Percentiles rank a stretch among this genome's conserved stretches.
Conservation (phyloP, 1,284 basidiomycete species). For the Neonothopanus nambi region DNA sequence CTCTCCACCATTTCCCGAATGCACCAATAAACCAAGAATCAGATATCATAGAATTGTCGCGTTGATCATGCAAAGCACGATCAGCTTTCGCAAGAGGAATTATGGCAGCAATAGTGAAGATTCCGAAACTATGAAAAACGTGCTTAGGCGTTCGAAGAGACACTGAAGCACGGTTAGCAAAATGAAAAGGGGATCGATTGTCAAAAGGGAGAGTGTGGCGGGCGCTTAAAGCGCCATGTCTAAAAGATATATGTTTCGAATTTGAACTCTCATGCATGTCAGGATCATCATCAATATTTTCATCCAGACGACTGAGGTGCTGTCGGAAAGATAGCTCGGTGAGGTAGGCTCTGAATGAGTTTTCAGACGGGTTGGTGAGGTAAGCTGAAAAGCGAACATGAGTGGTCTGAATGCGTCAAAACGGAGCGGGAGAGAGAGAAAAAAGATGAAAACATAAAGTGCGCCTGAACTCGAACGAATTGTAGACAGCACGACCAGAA, state of each 20-base stretch:
- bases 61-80: slow-evolving; percentile 31
- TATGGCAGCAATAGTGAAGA: slow-evolving; percentile 85
- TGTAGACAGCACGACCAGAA: background rate
- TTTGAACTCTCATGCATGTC: slow-evolving; percentile 35
- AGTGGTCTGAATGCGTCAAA: background rate
- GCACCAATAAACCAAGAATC: slow-evolving; percentile 87
- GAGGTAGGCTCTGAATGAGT: slow-evolving; percentile 90
- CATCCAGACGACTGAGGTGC: slow-evolving; percentile 87
- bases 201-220: slow-evolving; percentile 37
- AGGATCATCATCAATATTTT: slow-evolving; percentile 53
- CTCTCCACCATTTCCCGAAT: slow-evolving; percentile 87
- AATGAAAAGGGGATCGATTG: slow-evolving; percentile 71
- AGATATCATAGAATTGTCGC: slow-evolving; percentile 52
- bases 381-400: slow-evolving; percentile 60
- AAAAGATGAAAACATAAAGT: slow-evolving; percentile 12
- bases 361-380: slow-evolving; percentile 90
- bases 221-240: slow-evolving; percentile 29
- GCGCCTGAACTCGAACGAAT: background rate
- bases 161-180: slow-evolving; percentile 88
- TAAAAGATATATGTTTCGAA: slow-evolving; percentile 32
- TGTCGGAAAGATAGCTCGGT: slow-evolving; percentile 95
- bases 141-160: slow-evolving; percentile 94
- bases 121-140: slow-evolving; percentile 78
- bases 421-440: slow-evolving; percentile 16
- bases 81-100: slow-evolving; percentile 48